Conservation (phyloP, 1,284 basidiomycete genomes). For the Heterobasidion parviporum region DNA sequence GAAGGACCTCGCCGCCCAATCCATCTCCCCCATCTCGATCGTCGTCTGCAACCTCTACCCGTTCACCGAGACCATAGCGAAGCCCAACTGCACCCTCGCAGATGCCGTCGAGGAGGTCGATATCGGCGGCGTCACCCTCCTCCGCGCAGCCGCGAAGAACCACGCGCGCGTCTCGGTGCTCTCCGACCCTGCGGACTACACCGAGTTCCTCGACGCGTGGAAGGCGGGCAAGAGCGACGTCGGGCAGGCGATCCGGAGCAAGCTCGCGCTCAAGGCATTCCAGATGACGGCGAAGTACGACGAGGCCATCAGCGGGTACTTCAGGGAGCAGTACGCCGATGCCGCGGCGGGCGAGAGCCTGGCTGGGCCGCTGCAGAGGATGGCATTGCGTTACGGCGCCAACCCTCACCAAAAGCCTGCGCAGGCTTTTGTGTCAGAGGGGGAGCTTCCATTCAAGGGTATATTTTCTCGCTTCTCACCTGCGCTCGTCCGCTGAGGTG, state of each 20-base stretch:
- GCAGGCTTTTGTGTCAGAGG: conserved; percentile 89
- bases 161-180: conserved; percentile 90
- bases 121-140: conserved; percentile 96
- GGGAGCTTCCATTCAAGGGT: conserved; percentile 94
- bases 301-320: conserved; percentile 93
- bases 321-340: conserved; percentile 92
- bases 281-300: conserved; percentile 95
- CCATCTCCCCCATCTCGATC: conserved; percentile 86
- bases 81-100: conserved; percentile 84
- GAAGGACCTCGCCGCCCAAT: conserved; percentile 72
- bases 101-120: conserved; percentile 98
- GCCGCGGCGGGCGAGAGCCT: conserved; percentile 49
- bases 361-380: conserved; percentile 70
- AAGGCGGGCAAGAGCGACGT: conserved; percentile 62
- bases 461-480: conserved; percentile 4
- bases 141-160: conserved; percentile 98
- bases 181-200: conserved; percentile 93
- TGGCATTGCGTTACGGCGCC: conserved; percentile 90
- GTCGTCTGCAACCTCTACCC: conserved; percentile 99
- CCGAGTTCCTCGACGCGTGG: conserved; percentile 74
- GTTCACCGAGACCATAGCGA: conserved; percentile 86
- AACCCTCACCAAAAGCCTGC: conserved; percentile 99
- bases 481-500: no score
- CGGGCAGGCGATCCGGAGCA: conserved; percentile 63
- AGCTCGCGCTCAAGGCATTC: conserved; percentile 94